Conservation (phyloP, 257 asterid species). For the Anisodus acutangulus region DNA sequence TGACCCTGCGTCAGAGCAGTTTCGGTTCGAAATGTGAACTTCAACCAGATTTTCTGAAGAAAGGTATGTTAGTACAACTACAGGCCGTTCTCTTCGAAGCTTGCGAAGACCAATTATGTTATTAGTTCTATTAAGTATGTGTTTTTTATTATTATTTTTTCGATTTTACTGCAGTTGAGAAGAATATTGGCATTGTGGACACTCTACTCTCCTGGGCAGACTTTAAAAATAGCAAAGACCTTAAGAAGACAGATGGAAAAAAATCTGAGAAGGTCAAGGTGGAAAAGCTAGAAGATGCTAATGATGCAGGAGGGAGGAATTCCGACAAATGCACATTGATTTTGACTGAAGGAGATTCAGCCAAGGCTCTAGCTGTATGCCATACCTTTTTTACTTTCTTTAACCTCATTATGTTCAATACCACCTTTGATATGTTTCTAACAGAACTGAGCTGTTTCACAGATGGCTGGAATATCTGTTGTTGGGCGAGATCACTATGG, state of each 20-base stretch:
- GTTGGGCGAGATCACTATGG: constrained; percentile 90
- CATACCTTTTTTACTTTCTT: background rate
- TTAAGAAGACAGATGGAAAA: constrained; percentile 92
- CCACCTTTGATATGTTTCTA: constrained; percentile 21
- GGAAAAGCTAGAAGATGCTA: constrained; percentile 83
- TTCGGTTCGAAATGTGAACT: constrained; percentile 93
- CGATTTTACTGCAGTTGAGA: constrained; percentile 62
- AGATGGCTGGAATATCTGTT: constrained; percentile 93
- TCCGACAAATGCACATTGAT: constrained; percentile 89
- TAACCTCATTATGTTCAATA: background rate
- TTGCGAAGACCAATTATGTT: background rate
- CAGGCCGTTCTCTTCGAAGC: background rate
- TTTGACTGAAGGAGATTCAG: constrained; percentile 99
- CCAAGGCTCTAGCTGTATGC: constrained; percentile 97
- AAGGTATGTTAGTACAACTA: constrained; percentile 50
- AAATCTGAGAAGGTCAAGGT: constrained; percentile 66
- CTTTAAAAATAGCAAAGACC: constrained; percentile 84
- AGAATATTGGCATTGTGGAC: constrained; percentile 78
- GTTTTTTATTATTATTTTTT: constrained; percentile 27
- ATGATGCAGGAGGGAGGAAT: constrained; percentile 85
- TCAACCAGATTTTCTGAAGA: constrained; percentile 72
- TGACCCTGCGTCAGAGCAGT: constrained; percentile 85
- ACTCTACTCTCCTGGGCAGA: constrained; percentile 92
- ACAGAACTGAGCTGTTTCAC: constrained; percentile 31
- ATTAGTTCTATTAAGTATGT: background rate